Evolutionary conservation across 1,139 yeast genomes (phyloP), one percentile per base, ranked within the genome.

Genomic region (Tardiomyces blankii): DNA sequence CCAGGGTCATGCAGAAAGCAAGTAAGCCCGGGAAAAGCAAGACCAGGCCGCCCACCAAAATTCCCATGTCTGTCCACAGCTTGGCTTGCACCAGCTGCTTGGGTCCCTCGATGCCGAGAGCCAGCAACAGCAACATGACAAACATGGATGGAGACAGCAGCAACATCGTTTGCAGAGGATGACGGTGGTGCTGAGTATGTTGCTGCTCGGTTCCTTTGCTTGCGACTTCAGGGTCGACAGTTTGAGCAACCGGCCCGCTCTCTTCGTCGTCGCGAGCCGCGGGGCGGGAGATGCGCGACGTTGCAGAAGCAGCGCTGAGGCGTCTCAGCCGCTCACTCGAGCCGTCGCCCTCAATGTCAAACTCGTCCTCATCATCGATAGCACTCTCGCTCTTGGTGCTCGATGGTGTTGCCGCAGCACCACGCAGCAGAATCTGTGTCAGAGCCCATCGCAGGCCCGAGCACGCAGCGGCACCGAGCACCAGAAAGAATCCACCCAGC

Each of bases 391-490:
- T 30, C 35, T 13, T 30, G 16, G 35, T 30, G 16, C 35, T 14
- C n/a, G n/a, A 3, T 5, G n/a, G 16, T 3, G 35, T 9, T 13
- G 35, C 30, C 11, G 8, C 35, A 9, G 35, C 25, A 11, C 33
- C 21, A 33, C 53, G 74, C 70, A 91, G 68, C 16, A 89, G 71
- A 27, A 91, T 63, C 61, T 91, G 97, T 2, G 97, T 88, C 54
- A 88, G 76, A 1, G 95, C 89, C 98, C 98, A 91, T 54, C 98
- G 74, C 45, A 91, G 68, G 1, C 98, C 98, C 19, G 94, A 82
- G 66, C 87, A 74, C 61, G 83, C 73, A 3, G 95, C 78, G 3
- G 96, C 91, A 1, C 77, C 64, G 28, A 91, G 64, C 1, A 89
- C 96, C 42, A 88, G 67, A 9, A 78, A 49, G 39, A 87, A 78